Evolutionary conservation across 768 basidiomycete species (phyloP).

Genomic region (Xerocomus potaroensis): DNA sequence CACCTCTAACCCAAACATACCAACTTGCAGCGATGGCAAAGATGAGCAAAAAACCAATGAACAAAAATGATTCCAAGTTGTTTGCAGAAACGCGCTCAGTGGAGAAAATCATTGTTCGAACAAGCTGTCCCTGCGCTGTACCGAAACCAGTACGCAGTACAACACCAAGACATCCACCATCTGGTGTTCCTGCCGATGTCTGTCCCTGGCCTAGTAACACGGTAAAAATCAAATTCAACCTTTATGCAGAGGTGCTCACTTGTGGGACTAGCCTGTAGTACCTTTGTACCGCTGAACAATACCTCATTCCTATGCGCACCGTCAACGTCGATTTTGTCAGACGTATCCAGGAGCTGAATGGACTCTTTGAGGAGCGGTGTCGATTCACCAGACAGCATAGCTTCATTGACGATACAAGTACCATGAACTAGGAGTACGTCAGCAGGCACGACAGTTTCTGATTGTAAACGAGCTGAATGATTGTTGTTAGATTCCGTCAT

Average conservation of each 20-base stretch:
- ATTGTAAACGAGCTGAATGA: slow-evolving; percentile 53
- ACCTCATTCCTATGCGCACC: slow-evolving; percentile 82
- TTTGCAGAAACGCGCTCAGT: slow-evolving; percentile 96
- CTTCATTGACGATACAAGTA: slow-evolving; percentile 96
- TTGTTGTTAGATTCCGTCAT: slow-evolving; percentile 1
- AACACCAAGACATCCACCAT: slow-evolving; percentile 88
- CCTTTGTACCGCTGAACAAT: slow-evolving; percentile 96
- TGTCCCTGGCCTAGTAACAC: slow-evolving; percentile 26
- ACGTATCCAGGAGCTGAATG: slow-evolving; percentile 73
- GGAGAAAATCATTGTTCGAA: slow-evolving; percentile 98
- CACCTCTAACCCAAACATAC: slow-evolving; percentile 97
- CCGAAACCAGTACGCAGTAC: slow-evolving; percentile 97
- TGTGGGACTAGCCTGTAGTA: slow-evolving; percentile 67
- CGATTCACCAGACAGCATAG: slow-evolving; percentile 98
- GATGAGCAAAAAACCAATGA: slow-evolving; percentile 96
- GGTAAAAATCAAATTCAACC: background rate
- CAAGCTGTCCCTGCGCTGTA: slow-evolving; percentile 94
- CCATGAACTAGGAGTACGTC: slow-evolving; percentile 92
- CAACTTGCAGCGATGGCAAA: slow-evolving; percentile 97
- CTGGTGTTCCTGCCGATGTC: slow-evolving; percentile 63
- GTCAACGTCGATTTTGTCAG: slow-evolving; percentile 81
- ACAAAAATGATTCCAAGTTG: slow-evolving; percentile 92
- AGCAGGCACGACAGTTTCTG: slow-evolving; percentile 88
- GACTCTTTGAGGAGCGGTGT: slow-evolving; percentile 96
- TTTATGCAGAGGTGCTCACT: slow-evolving; percentile 28